phyloP scores from a whole-genome alignment of 192 early-diverging fungal species.

The Oehlia diaphana region DNA sequence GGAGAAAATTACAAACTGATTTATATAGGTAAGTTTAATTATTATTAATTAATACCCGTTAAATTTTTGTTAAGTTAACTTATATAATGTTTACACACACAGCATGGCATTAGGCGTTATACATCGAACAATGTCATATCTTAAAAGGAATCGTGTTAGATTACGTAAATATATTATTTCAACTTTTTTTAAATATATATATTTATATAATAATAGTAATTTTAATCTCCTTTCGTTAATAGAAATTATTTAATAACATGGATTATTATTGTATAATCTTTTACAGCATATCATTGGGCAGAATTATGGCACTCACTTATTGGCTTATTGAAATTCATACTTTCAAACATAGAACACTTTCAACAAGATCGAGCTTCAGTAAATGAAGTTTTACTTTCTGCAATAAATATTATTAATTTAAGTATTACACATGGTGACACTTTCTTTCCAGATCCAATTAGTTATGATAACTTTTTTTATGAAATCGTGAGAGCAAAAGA shows the following conservation, averaged over 20 bases:
- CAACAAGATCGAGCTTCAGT: conserved; percentile 10
- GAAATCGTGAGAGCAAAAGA: conserved; percentile 50
- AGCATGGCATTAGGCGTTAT: conserved; percentile 33
- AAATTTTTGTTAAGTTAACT: too few relatives aligned
- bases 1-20: conserved; percentile 52
- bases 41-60: too few relatives aligned
- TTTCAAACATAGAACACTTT: conserved; percentile 40
- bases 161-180: conserved; percentile 31
- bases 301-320: conserved; percentile 54
- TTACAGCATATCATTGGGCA: conserved; percentile 54
- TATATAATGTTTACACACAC: background rate
- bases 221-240: too few relatives aligned
- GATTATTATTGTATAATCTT: background rate
- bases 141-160: conserved; percentile 30
- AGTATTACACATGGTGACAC: conserved; percentile 50
- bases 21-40: conserved; percentile 51
- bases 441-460: conserved; percentile 49
- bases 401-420: conserved; percentile 48
- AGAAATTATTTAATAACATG: background rate
- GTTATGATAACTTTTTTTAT: conserved; percentile 54
- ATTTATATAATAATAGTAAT: background rate
- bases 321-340: conserved; percentile 47
- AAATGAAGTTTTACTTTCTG: conserved; percentile 11
- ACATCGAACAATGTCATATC: conserved; percentile 34
- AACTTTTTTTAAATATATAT: background rate